phyloP scores from a whole-genome alignment of 2,329 filamentous ascomycete genomes.

The Chrysosphaeria jannelii region DNA sequence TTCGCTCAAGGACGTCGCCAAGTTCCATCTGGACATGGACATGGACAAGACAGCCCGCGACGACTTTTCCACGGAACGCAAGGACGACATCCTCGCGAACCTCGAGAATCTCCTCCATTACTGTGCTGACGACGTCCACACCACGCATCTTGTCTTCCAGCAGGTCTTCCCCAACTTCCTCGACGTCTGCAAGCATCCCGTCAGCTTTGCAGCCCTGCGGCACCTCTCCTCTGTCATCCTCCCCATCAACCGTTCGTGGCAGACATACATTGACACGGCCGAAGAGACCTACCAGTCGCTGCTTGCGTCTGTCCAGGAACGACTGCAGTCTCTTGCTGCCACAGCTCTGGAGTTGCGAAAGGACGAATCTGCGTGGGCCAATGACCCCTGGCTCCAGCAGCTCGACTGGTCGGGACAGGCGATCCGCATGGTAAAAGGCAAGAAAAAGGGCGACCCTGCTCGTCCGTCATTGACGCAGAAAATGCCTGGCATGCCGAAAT shows the following conservation, averaged over 20 bases:
- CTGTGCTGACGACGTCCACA: slow-evolving; percentile 74
- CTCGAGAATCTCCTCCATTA: slow-evolving; percentile 72
- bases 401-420: slow-evolving; percentile 91
- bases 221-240: slow-evolving; percentile 86
- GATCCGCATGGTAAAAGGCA: slow-evolving; percentile 69
- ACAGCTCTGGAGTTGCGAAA: slow-evolving; percentile 48
- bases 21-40: slow-evolving; percentile 75
- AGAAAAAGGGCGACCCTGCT: slow-evolving; percentile 56
- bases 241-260: slow-evolving; percentile 69
- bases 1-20: slow-evolving; percentile 77
- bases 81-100: slow-evolving; percentile 34
- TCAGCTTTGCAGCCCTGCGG: slow-evolving; percentile 80
- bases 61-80: slow-evolving; percentile 58
- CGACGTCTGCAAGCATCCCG: slow-evolving; percentile 74
- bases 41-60: slow-evolving; percentile 77
- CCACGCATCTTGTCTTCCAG: slow-evolving; percentile 83
- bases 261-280: slow-evolving; percentile 52
- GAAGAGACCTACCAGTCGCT: slow-evolving; percentile 60
- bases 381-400: slow-evolving; percentile 75
- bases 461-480: slow-evolving; percentile 62
- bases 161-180: slow-evolving; percentile 80
- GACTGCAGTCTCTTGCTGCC: slow-evolving; percentile 42
- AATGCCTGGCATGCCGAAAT: slow-evolving; percentile 75
- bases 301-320: slow-evolving; percentile 45
- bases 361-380: slow-evolving; percentile 34